Evolutionary conservation across 129 eudicot genomes (phyloP), one percentile per base, ranked within the genome.

Genomic region (Kitagawia praeruptora): DNA sequence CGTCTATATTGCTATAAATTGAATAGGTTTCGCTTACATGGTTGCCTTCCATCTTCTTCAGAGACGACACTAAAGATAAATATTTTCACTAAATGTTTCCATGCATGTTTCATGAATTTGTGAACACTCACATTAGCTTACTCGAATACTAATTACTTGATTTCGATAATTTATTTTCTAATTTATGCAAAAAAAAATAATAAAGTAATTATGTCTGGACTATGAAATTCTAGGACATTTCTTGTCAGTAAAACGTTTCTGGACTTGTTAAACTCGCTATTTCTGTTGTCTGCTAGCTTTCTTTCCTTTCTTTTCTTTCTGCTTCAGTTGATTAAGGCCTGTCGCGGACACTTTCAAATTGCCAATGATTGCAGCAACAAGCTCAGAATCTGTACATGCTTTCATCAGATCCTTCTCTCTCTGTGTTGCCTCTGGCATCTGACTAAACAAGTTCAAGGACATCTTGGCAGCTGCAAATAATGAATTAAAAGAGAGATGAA

Each of bases 351-450:
- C 85, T 77, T 94, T 94, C 47, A 87, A 90, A 40, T 94, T 94
- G 38, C 98, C 97, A 42, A 89, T 79, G 23, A 94, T 91, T 2
- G 97, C 97, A 80, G 98, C 96, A 85, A 88, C 87, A 39, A 91
- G 93, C 86, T 94, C 98, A 34, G 98, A 92, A 80, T 94, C 98
- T 10, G 97, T 90, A 69, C 98, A 91, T 15, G 98, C 98, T 82
- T 94, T 94, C 97, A 94, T 91, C 85, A 94, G 80, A 83, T 94
- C 97, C 87, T 94, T 94, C 87, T 94, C 97, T 45, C 98, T 81
- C 58, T 78, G 82, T 71, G 87, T 84, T 27, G 98, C 89, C 74
- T 94, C 97, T 2, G 89, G 81, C 88, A 89, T 88, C 86, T 92
- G 93, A 77, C 90, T 83, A 70, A 94, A 94, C 86, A 92, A 80